Evolutionary conservation across 2,329 filamentous ascomycete genomes (phyloP).

Genomic region (Aspergillus fumigatiaffinis): DNA sequence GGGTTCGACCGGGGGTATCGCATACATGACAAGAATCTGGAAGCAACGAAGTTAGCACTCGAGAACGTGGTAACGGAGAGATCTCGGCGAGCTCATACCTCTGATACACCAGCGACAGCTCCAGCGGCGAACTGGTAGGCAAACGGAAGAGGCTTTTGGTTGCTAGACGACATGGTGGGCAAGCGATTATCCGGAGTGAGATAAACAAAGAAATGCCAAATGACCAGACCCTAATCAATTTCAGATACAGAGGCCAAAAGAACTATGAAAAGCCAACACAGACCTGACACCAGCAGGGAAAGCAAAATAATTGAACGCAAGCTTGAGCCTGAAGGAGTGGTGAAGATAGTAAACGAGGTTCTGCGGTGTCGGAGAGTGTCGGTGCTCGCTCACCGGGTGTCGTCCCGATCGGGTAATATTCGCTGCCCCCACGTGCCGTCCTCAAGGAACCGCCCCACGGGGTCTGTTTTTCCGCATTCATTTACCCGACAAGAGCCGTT

Average conservation of each 20-base stretch:
- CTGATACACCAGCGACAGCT: slow-evolving; percentile 95
- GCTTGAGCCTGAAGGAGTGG: not conserved
- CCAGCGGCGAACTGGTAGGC: slow-evolving; percentile 93
- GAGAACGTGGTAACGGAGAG: not conserved
- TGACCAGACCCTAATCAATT: not conserved
- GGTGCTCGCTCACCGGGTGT: slow-evolving; percentile 1
- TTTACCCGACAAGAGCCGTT: not conserved
- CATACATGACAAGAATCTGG: slow-evolving; percentile 83
- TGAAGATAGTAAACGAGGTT: slow-evolving; percentile 12
- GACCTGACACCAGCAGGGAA: not conserved
- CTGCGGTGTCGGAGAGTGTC: slow-evolving; percentile 9
- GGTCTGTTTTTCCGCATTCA: not conserved
- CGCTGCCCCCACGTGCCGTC: slow-evolving; percentile 3
- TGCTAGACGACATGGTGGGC: slow-evolving; percentile 55
- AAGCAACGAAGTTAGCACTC: slow-evolving; percentile 13
- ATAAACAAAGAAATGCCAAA: not conserved
- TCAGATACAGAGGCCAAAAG: not conserved
- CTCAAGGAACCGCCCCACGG: slow-evolving; percentile 3
- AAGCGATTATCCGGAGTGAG: not conserved
- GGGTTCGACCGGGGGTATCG: slow-evolving; percentile 10
- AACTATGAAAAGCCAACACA: slow-evolving; percentile 4
- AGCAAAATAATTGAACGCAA: slow-evolving; percentile 4
- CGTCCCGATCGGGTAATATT: slow-evolving; percentile 9
- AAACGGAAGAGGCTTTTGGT: slow-evolving; percentile 79
- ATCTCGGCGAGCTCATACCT: slow-evolving; percentile 58